These are phyloP conservation scores for Dentipellis sp. DNA, from an alignment of 768 basidiomycete species.

Conservation along the genomic window DNA sequence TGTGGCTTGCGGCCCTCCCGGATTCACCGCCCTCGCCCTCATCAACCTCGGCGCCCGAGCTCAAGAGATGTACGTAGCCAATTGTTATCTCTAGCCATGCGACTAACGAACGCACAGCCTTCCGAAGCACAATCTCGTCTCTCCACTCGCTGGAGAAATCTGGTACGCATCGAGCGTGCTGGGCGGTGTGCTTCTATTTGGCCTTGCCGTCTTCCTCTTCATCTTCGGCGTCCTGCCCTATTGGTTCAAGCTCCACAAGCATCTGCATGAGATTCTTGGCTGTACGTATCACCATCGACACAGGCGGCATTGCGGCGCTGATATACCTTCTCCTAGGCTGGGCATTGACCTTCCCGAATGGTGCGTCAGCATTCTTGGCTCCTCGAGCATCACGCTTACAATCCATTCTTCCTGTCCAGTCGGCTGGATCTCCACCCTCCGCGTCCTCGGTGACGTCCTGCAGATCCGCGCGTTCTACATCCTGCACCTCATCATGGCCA, in stretches of 20 bases:
- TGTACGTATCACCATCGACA: constrained; percentile 22
- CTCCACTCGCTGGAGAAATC: constrained; percentile 31
- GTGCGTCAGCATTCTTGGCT: not conserved
- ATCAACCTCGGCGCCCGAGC: constrained; percentile 34
- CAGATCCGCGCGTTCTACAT: constrained; percentile 28
- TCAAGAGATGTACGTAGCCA: constrained; percentile 25
- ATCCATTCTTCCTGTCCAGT: constrained; percentile 12
- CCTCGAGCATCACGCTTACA: not conserved
- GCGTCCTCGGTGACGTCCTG: constrained; percentile 33
- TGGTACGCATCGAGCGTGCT: constrained; percentile 35
- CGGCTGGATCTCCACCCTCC: constrained; percentile 35
- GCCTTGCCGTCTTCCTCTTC: constrained; percentile 39
- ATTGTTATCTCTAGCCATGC: not conserved
- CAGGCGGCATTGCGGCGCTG: not conserved
- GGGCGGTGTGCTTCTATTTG: constrained; percentile 30
- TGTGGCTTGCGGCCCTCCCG: constrained; percentile 38
- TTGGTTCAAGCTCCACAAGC: constrained; percentile 40
- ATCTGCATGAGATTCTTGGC: constrained; percentile 36
- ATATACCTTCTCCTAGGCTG: constrained; percentile 20
- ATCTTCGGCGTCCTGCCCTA: constrained; percentile 35
- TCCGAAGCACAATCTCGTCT: constrained; percentile 25
- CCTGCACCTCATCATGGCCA: constrained; percentile 31
- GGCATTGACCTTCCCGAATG: constrained; percentile 39
- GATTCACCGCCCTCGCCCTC: constrained; percentile 39
- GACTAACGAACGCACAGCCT: constrained; percentile 17